These are phyloP conservation scores for Cercospora zeae-maydis DNA, from an alignment of 2,329 filamentous ascomycete genomes.

Conservation along the genomic window DNA sequence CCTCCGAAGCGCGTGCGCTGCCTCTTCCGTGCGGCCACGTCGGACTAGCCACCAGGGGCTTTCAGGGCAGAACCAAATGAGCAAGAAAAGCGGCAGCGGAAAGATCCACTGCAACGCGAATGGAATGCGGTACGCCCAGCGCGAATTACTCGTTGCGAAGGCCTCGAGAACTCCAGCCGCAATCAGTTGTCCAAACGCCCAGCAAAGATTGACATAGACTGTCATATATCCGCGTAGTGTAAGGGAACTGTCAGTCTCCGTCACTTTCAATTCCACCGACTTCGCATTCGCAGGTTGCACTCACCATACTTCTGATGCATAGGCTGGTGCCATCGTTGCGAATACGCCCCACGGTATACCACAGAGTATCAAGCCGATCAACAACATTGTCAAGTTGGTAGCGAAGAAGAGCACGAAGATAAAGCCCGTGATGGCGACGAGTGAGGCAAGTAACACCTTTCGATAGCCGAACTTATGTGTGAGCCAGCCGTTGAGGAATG, in stretches of 20 bases:
- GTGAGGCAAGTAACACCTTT: conserved; percentile 14
- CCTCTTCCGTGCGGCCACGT: conserved; percentile 32
- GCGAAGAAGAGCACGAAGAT: conserved; percentile 34
- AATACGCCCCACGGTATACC: conserved; percentile 24
- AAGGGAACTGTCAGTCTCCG: conserved; percentile 34
- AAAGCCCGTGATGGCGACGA: conserved; percentile 37
- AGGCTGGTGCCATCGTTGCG: conserved; percentile 15
- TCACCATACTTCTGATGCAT: conserved; percentile 18
- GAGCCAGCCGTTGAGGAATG: conserved; percentile 50
- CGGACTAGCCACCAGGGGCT: conserved; percentile 37
- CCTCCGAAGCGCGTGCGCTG: conserved; percentile 29
- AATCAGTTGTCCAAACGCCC: conserved; percentile 46
- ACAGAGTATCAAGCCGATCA: conserved; percentile 35
- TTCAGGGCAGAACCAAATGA: conserved; percentile 27
- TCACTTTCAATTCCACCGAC: not conserved
- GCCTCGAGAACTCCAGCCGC: conserved; percentile 37
- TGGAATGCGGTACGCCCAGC: conserved; percentile 40
- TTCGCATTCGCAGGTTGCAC: not conserved
- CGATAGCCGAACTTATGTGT: conserved; percentile 32
- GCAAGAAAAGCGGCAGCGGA: conserved; percentile 31
- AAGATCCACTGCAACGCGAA: conserved; percentile 42
- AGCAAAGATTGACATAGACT: conserved; percentile 48
- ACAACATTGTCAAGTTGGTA: conserved; percentile 26
- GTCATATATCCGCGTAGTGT: conserved; percentile 57
- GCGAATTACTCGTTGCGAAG: conserved; percentile 15